A percentile compares a stretch with the other conserved stretches of the same genome.
Evolutionary conservation across 306 rosid species (phyloP).

Genomic region (Malus sieversii): DNA sequence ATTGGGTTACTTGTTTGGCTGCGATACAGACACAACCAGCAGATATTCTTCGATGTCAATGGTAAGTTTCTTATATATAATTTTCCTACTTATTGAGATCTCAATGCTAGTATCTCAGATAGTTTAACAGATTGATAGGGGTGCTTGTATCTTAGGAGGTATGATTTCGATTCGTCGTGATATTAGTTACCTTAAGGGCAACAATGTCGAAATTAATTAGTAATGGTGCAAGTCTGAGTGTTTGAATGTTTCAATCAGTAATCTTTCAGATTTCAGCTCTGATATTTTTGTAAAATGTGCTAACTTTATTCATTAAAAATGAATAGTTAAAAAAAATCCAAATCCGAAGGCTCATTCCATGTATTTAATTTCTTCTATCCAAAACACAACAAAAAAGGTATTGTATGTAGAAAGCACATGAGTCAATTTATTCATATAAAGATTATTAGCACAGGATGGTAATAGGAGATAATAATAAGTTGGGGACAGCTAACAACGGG

Average conservation of each 20-base stretch:
- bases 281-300: neutral
- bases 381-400: no score
- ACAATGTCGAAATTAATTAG: neutral
- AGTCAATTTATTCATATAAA: neutral
- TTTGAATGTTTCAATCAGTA: neutral
- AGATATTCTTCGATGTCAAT: slow-evolving; percentile 91
- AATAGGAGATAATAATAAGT: neutral
- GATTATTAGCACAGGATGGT: neutral
- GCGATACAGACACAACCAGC: slow-evolving; percentile 84
- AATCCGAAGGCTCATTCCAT: neutral
- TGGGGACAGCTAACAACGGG: no score
- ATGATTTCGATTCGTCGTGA: neutral
- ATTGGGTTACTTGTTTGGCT: slow-evolving; percentile 72
- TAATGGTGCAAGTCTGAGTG: neutral
- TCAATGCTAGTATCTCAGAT: neutral
- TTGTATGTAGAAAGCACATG: neutral
- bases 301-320: neutral
- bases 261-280: neutral
- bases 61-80: slow-evolving; percentile 40
- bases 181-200: neutral
- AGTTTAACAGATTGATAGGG: neutral
- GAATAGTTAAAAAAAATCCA: neutral
- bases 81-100: neutral
- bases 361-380: neutral
- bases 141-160: slow-evolving; percentile 5